These are phyloP conservation scores for Licmophora abbreviata DNA, from an alignment of 108 stramenopile species.

Conservation along the genomic window DNA sequence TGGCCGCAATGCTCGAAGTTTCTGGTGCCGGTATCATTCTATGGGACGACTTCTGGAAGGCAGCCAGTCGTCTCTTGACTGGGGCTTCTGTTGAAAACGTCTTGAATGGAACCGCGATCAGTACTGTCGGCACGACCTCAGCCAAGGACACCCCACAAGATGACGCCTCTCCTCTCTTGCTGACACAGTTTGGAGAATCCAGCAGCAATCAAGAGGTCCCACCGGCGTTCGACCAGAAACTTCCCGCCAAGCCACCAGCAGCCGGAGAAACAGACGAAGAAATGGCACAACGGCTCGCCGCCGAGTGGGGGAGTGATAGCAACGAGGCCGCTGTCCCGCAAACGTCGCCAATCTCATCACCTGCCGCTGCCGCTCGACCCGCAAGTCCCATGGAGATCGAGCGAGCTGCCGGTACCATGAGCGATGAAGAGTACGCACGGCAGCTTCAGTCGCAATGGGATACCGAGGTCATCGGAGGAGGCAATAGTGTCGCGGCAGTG, in stretches of 20 bases:
- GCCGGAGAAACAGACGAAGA: constrained; percentile 37
- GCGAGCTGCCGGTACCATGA: constrained; percentile 6
- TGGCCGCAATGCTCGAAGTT: constrained; percentile 59
- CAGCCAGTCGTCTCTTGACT: constrained; percentile 38
- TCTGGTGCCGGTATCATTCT: constrained; percentile 68
- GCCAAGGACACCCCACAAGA: neutral
- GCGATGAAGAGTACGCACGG: constrained; percentile 51
- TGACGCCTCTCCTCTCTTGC: constrained; percentile 7
- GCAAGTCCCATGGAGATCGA: constrained; percentile 4
- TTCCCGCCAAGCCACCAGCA: neutral
- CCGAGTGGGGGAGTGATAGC: constrained; percentile 27
- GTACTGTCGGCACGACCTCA: neutral
- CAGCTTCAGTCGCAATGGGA: constrained; percentile 49
- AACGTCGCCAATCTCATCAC: neutral
- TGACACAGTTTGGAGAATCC: constrained; percentile 17
- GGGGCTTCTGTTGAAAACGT: constrained; percentile 52
- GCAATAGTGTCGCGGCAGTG: constrained; percentile 1
- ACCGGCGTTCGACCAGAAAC: neutral
- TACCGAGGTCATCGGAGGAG: constrained; percentile 9
- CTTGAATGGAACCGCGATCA: constrained; percentile 15
- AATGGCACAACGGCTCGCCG: constrained; percentile 36
- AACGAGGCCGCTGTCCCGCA: neutral
- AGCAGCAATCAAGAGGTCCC: neutral
- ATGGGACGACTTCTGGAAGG: constrained; percentile 79
- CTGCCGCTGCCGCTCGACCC: constrained; percentile 18